Conservation (phyloP, 2,329 filamentous ascomycete genomes). For the Fusarium sambucinum region DNA sequence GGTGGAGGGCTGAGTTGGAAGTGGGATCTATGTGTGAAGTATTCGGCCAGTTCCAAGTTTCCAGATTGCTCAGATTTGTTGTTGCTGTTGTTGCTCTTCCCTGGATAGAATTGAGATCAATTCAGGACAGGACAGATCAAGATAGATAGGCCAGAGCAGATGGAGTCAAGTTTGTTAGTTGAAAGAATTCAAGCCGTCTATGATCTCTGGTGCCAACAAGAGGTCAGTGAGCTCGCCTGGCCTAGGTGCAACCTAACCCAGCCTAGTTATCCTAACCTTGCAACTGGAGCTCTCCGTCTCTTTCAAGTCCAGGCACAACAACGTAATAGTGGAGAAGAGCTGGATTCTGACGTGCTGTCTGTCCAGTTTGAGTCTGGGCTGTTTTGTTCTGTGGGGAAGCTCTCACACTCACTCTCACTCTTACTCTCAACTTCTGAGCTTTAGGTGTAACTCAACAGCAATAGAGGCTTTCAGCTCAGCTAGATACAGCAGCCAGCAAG, state of each 20-base stretch:
- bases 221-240: conserved; percentile 43
- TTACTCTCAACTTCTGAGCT: conserved; percentile 12
- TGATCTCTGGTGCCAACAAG: conserved; percentile 33
- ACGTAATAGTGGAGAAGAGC: conserved; percentile 35
- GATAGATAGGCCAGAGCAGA: conserved; percentile 8
- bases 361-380: conserved; percentile 20
- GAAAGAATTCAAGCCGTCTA: conserved; percentile 41
- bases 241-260: conserved; percentile 33
- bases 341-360: conserved; percentile 34
- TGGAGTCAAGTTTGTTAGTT: conserved; percentile 6
- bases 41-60: conserved; percentile 2
- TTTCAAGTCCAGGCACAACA: conserved; percentile 37
- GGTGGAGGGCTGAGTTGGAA: conserved; percentile 26
- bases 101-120: background rate
- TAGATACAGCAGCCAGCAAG: background rate
- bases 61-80: background rate
- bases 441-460: conserved; percentile 8
- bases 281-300: conserved; percentile 32
- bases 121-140: background rate
- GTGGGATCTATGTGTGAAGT: conserved; percentile 28
- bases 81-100: background rate
- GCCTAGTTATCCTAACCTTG: conserved; percentile 27
- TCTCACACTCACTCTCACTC: conserved; percentile 25
- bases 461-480: background rate
- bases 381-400: conserved; percentile 37